Base-by-base conservation (phyloP, 1,139 yeast species). In the Taphrina communis region DNA sequence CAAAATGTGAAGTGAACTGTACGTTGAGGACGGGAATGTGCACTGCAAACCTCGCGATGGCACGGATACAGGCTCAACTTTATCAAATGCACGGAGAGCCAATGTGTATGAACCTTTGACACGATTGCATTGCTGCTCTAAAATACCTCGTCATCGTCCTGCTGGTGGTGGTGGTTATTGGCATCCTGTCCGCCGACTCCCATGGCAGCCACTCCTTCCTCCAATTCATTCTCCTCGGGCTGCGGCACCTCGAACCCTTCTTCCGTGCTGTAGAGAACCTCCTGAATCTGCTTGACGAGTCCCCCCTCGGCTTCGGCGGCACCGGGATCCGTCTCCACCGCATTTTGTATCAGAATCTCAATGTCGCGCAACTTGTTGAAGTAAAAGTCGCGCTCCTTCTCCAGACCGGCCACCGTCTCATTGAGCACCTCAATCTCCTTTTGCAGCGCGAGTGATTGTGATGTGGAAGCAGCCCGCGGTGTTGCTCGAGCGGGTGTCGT, bases 331-430 rank as follows among this genome's bases (percentile, higher is more conserved):
- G 84, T 74, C 59, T 81, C 76, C 67, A 86, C 89, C 17, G 89
- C 84, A 46, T 87, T 84, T 75, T 89, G 92, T 25, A 89, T 85
- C 66, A 93, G 79, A 44, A 91, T 86, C 78, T 94, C 99, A 71
- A 94, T 90, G 71, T 89, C 96, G 71, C 97, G 84, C 68, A 94
- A 82, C 79, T 94, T 94, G 75, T 89, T 88, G 79, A 90, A 94
- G 78, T 94, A 94, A 75, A 94, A 92, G 76, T 90, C 89, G 71
- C 98, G 85, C 76, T 95, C 99, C 0, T 76, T 73, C 55, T 79
- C 78, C 57, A 86, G 77, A 66, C 82, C 83, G 9, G 77, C 74
- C 31, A 75, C 75, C 12, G 73, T 73, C 39, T 75, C 78, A 19
- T 72, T 56, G 65, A 72, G 56, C 19, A 70, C 72, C 11, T 68